Percentiles rank a stretch among this genome's conserved stretches.
phyloP scores from a whole-genome alignment of 2,329 filamentous ascomycete species.

The Colletotrichum euphorbiae region DNA sequence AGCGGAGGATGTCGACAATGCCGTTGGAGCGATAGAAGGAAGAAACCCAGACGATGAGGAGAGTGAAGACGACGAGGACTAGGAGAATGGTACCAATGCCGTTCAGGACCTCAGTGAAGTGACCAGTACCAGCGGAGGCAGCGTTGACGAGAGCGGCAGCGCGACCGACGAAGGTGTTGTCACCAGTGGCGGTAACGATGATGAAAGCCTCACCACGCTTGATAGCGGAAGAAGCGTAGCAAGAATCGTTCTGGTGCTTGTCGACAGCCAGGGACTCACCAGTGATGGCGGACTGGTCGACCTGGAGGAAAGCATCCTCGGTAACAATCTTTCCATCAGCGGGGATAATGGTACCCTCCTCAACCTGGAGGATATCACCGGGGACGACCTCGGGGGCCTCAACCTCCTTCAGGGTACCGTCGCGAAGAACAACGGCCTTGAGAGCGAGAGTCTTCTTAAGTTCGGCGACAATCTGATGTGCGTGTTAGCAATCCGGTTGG shows the following conservation, averaged over 20 bases:
- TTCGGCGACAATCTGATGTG: constrained; percentile 79
- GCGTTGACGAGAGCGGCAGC: constrained; percentile 87
- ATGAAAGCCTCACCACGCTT: constrained; percentile 91
- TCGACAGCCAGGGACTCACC: constrained; percentile 93
- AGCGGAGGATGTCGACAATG: constrained; percentile 83
- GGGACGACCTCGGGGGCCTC: constrained; percentile 88
- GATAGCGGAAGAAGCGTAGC: constrained; percentile 87
- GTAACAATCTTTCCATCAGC: constrained; percentile 89
- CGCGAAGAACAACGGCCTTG: constrained; percentile 88
- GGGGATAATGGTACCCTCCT: constrained; percentile 92
- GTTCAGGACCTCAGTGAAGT: constrained; percentile 93
- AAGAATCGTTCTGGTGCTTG: constrained; percentile 84
- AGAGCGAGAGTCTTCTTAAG: constrained; percentile 91
- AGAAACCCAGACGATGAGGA: constrained; percentile 86
- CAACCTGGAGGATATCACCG: constrained; percentile 89
- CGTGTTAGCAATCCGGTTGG: constrained; percentile 20
- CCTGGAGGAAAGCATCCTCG: constrained; percentile 85
- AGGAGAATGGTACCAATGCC: constrained; percentile 85
- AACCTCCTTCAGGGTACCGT: constrained; percentile 80
- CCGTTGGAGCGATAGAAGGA: constrained; percentile 88
- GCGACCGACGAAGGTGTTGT: constrained; percentile 90
- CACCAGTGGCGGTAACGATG: constrained; percentile 85
- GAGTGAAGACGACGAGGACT: constrained; percentile 82
- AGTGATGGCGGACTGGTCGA: constrained; percentile 92
- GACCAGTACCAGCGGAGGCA: constrained; percentile 79